Percentiles rank a stretch among this genome's conserved stretches.
Evolutionary conservation across 164 flowering plant genomes (phyloP).

Genomic region (Liquidambar formosana): DNA sequence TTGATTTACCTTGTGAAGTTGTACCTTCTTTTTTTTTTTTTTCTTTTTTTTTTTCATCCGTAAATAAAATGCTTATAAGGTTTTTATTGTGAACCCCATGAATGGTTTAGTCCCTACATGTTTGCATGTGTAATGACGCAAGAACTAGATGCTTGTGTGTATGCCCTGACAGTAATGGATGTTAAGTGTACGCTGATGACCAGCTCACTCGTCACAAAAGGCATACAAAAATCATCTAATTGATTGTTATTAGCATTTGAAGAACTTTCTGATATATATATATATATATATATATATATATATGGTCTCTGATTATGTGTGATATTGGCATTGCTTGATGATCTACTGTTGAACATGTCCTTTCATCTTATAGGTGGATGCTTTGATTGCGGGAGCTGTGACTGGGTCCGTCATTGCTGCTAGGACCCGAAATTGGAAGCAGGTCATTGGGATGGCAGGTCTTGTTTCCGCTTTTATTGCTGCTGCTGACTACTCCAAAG

Average conservation of each 20-base stretch:
- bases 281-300: too few relatives aligned
- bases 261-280: not conserved
- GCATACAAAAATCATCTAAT: not conserved
- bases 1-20: not conserved
- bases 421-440: slow-evolving; percentile 58
- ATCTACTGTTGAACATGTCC: not conserved
- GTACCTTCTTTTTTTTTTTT: not conserved
- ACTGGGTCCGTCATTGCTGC: slow-evolving; percentile 75
- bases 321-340: not conserved
- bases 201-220: not conserved
- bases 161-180: not conserved
- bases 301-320: not conserved
- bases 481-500: slow-evolving; percentile 45
- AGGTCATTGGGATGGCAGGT: slow-evolving; percentile 53
- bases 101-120: not conserved
- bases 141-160: not conserved
- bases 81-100: not conserved
- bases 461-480: slow-evolving; percentile 49
- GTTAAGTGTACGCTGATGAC: not conserved
- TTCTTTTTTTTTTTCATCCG: not conserved
- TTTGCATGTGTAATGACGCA: not conserved
- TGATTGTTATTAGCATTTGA: not conserved
- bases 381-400: slow-evolving; percentile 67
- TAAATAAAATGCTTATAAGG: too few relatives aligned
- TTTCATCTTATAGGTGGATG: slow-evolving; percentile 55